Base-by-base conservation (phyloP, 2,329 filamentous ascomycete species). In the Penicillium decumbens region DNA sequence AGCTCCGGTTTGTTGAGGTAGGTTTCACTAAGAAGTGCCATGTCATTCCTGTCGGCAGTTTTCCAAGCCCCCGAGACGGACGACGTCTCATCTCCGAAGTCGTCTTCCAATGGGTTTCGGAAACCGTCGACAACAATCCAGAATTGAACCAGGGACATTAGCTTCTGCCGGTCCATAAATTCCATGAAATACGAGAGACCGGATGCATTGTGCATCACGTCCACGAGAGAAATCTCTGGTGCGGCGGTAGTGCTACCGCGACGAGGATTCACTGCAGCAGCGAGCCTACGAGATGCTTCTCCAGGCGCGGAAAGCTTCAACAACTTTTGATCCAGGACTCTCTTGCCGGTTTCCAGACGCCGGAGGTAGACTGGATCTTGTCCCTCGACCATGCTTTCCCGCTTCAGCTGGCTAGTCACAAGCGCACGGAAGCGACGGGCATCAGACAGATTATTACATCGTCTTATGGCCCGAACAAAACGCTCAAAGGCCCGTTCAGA, bases 121-220 rank as follows among this genome's bases (percentile, higher is more conserved):
- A 97, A 89, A 0, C 93, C 92, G 71, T 98, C 93, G 5, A 97
- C 93, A 3, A 97, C 93, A 35, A 98, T 84, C 90, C 92, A 98
- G 69, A 97, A 98, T 64, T 98, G 93, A 5, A 98, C 91, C 41
- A 96, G 75, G 12, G 87, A 81, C 85, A 97, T 92, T 24, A 92
- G 77, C 13, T 81, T 80, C 65, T 91, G 87, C 37, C 93, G 84
- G 67, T 98, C 93, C 93, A 98, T 98, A 64, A 90, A 97, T 67
- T 98, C 93, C 93, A 98, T 98, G 73, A 98, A 97, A 67, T 95
- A 98, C 2, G 93, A 97, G 7, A 98, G 77, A 0, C 89, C 92
- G 1, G 92, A 87, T 2, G 93, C 82, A 68, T 95, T 90, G 58
- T 91, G 87, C 50, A 98, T 77, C n/a, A 98, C 78, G 57, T 97